Conservation (phyloP, 2,329 filamentous ascomycete genomes). For the Botrytis pseudocinerea region DNA sequence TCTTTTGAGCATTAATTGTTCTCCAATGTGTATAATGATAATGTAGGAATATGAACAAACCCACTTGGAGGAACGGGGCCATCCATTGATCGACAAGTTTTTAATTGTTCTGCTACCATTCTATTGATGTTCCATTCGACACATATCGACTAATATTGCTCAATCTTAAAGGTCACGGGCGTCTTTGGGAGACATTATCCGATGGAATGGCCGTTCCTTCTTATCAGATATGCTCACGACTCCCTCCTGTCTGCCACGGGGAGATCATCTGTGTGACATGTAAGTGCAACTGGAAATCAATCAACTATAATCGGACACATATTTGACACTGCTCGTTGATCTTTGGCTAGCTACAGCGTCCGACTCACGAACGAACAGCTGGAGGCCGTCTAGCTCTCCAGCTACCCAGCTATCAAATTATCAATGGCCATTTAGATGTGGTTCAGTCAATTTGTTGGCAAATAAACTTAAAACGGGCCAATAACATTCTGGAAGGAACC, state of each 20-base stretch:
- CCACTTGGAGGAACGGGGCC: neutral
- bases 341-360: neutral
- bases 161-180: neutral
- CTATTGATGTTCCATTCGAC: constrained; percentile 7
- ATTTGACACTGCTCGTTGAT: neutral
- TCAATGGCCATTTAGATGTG: neutral
- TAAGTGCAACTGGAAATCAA: neutral
- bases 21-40: constrained; percentile 2
- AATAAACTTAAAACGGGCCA: constrained; percentile 5
- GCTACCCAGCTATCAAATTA: neutral
- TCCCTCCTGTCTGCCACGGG: neutral
- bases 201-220: neutral
- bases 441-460: constrained; percentile 11
- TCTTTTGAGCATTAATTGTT: constrained; percentile 26
- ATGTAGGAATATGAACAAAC: constrained; percentile 1
- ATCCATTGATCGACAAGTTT: neutral
- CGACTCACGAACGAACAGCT: neutral
- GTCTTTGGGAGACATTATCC: neutral
- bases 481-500: neutral
- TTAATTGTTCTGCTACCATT: constrained; percentile 3
- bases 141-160: neutral
- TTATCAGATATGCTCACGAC: neutral
- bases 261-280: neutral
- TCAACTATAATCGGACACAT: neutral
- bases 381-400: neutral